phyloP scores from a whole-genome alignment of 768 basidiomycete genomes.

The Leccinum fibrillosum region DNA sequence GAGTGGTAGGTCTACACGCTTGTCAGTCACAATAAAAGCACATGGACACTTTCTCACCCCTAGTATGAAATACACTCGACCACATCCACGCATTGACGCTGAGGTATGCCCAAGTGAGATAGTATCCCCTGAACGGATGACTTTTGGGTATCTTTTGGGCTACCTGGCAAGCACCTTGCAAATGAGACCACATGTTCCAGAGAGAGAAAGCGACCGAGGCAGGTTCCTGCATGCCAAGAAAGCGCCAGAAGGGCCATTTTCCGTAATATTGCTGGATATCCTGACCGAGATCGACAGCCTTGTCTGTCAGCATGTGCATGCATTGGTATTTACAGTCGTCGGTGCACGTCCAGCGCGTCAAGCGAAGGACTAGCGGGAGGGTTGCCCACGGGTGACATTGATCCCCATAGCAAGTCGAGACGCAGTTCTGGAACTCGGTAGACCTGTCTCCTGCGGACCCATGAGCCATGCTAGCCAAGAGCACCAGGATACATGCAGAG shows the following conservation, averaged over 20 bases:
- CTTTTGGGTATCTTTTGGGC: slow-evolving; percentile 41
- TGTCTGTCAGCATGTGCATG: slow-evolving; percentile 74
- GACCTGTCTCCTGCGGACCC: slow-evolving; percentile 36
- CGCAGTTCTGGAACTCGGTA: slow-evolving; percentile 34
- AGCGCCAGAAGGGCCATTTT: slow-evolving; percentile 95
- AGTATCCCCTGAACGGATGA: slow-evolving; percentile 72
- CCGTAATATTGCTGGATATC: slow-evolving; percentile 81
- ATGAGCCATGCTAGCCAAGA: slow-evolving; percentile 4
- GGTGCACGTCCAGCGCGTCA: slow-evolving; percentile 83
- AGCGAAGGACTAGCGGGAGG: slow-evolving; percentile 52
- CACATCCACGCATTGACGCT: slow-evolving; percentile 92
- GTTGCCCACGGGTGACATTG: slow-evolving; percentile 18
- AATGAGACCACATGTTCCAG: slow-evolving; percentile 79
- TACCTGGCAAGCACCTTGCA: slow-evolving; percentile 52
- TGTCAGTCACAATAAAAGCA: slow-evolving; percentile 5
- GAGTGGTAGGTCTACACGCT: slow-evolving; percentile 59
- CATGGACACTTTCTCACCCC: slow-evolving; percentile 53
- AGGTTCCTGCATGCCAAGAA: slow-evolving; percentile 91
- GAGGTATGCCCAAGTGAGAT: slow-evolving; percentile 59
- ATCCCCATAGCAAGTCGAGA: slow-evolving; percentile 31
- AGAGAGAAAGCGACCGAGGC: slow-evolving; percentile 88
- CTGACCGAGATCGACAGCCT: slow-evolving; percentile 40
- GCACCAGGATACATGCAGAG: slow-evolving; percentile 12
- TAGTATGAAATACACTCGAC: slow-evolving; percentile 88
- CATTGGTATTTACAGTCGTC: slow-evolving; percentile 91